Conservation (phyloP, 148 eudicot species). For the Amaranthus hypochondriacus region DNA sequence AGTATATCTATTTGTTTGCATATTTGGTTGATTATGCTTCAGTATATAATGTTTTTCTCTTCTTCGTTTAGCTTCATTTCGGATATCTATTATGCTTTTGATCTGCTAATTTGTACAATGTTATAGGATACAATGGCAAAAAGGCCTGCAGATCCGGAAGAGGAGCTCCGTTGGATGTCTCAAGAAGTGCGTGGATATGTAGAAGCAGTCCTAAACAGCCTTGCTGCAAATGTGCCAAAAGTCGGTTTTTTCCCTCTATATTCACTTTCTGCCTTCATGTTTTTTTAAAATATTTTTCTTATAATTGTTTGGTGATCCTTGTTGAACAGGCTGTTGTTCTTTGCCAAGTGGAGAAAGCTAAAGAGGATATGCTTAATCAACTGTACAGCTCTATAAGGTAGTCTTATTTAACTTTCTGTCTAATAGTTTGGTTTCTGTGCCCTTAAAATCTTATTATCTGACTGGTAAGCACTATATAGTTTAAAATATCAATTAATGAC, state of each 20-base stretch:
- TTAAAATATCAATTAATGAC: too few species aligned
- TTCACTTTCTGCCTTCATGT: not conserved
- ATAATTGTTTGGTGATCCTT: constrained; percentile 8
- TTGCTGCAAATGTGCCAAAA: constrained; percentile 96
- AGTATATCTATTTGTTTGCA: not conserved
- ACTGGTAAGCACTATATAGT: not conserved
- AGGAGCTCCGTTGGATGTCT: constrained; percentile 99
- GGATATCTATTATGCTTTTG: not conserved
- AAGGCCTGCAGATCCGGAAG: constrained; percentile 95
- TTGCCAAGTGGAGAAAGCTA: constrained; percentile 98
- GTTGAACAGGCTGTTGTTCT: constrained; percentile 85
- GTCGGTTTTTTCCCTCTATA: constrained; percentile 29
- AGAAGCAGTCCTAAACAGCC: constrained; percentile 93
- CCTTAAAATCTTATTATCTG: not conserved
- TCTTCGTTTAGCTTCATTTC: not conserved
- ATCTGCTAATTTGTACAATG: constrained; percentile 16
- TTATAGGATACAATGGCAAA: constrained; percentile 88
- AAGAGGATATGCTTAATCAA: constrained; percentile 97
- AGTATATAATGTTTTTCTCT: not conserved
- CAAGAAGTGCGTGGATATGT: constrained; percentile 99
- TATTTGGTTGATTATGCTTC: not conserved
- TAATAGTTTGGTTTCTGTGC: not conserved
- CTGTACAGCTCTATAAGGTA: constrained; percentile 91
- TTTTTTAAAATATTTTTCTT: not conserved
- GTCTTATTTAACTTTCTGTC: constrained; percentile 11